Percentiles rank a stretch among this genome's conserved stretches.
phyloP scores from a whole-genome alignment of 2,329 filamentous ascomycete species.

The Fusarium sp. region DNA sequence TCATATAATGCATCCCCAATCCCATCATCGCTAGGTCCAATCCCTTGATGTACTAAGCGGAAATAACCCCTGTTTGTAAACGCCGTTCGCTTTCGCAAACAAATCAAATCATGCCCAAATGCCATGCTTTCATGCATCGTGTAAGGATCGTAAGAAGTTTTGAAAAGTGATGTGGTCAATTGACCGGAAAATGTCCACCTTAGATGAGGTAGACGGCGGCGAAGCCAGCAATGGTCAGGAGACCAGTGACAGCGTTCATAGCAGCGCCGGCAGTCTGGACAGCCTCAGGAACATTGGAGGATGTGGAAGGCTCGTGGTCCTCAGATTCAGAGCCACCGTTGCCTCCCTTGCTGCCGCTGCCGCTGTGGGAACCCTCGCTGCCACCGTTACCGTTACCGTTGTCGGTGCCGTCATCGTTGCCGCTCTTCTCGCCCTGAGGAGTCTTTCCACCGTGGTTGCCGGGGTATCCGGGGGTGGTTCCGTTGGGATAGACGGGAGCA shows the following conservation, averaged over 20 bases:
- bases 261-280: conserved; percentile 49
- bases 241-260: conserved; percentile 52
- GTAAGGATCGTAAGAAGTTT: conserved; percentile 45
- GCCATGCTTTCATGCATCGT: conserved; percentile 42
- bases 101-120: conserved; percentile 34
- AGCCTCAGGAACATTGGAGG: conserved; percentile 31
- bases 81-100: conserved; percentile 42
- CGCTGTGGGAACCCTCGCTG: conserved; percentile 1
- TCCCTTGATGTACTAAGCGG: conserved; percentile 29
- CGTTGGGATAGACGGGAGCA: conserved; percentile 33
- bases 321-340: conserved; percentile 21
- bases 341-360: conserved; percentile 9
- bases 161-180: background rate
- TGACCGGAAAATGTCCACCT: conserved; percentile 21
- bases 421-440: conserved; percentile 24
- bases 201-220: conserved; percentile 60
- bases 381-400: background rate
- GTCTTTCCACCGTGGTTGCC: conserved; percentile 39
- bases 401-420: conserved; percentile 18
- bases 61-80: conserved; percentile 28
- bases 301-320: conserved; percentile 29
- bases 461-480: conserved; percentile 28
- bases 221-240: conserved; percentile 56
- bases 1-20: conserved; percentile 36
- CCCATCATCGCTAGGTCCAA: conserved; percentile 37